These are phyloP conservation scores for Nakaseomyces glabratus DNA, from an alignment of 1,139 yeast genomes.

Conservation along the genomic window DNA sequence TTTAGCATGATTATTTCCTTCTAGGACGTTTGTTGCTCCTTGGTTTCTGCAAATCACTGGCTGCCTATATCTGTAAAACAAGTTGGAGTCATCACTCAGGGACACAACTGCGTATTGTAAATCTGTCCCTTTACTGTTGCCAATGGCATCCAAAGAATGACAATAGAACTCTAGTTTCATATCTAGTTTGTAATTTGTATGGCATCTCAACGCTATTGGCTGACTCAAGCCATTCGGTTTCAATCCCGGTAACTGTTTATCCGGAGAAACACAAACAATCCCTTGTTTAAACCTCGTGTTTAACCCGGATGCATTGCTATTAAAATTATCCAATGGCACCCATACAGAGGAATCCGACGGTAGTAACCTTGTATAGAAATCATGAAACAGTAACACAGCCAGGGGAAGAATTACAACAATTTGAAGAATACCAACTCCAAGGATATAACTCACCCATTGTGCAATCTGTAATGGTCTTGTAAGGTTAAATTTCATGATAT, in stretches of 20 bases:
- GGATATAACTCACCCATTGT: slow-evolving; percentile 25
- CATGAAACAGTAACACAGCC: slow-evolving; percentile 25
- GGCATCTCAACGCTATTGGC: slow-evolving; percentile 18
- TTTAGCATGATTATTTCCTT: slow-evolving; percentile 9
- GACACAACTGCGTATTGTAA: neutral
- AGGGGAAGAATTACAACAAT: slow-evolving; percentile 24
- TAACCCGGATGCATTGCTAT: neutral
- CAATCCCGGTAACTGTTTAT: slow-evolving; percentile 15
- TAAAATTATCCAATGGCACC: slow-evolving; percentile 2
- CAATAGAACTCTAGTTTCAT: slow-evolving; percentile 21
- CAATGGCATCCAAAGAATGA: too few relatives aligned
- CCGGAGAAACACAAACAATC: slow-evolving; percentile 13
- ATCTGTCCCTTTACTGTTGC: neutral
- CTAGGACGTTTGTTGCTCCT: neutral
- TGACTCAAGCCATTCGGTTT: slow-evolving; percentile 21
- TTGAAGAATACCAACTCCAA: slow-evolving; percentile 18
- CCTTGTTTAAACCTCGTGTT: slow-evolving; percentile 12
- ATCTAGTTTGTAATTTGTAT: slow-evolving; percentile 22
- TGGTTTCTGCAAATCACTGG: neutral
- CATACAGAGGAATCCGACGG: slow-evolving; percentile 22
- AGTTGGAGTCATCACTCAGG: neutral
- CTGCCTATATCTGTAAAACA: neutral
- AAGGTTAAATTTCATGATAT: slow-evolving; percentile 23
- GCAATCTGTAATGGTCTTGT: slow-evolving; percentile 25
- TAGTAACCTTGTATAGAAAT: slow-evolving; percentile 23